These are phyloP conservation scores for Persicaria maculosa DNA, from an alignment of 148 eudicot genomes.

Conservation along the genomic window DNA sequence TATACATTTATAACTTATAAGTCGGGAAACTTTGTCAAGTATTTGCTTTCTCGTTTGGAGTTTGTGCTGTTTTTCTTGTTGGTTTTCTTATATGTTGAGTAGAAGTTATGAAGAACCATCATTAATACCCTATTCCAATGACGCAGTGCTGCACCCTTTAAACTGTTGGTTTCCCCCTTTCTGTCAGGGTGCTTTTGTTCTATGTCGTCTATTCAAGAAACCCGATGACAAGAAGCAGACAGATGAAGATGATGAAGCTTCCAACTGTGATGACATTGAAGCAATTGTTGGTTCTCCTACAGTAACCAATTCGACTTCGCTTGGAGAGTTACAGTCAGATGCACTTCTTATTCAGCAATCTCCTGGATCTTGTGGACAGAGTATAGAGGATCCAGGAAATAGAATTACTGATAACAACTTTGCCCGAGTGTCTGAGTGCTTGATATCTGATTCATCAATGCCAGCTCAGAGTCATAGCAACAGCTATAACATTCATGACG, in stretches of 20 bases:
- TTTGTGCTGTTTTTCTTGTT: background rate
- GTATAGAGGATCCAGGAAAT: conserved; percentile 28
- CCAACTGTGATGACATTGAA: conserved; percentile 44
- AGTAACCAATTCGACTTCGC: conserved; percentile 26
- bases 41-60: background rate
- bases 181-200: conserved; percentile 62
- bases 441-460: conserved; percentile 23
- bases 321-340: conserved; percentile 39
- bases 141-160: background rate
- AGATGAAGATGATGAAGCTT: conserved; percentile 40
- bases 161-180: background rate
- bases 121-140: background rate
- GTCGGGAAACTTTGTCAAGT: background rate
- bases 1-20: background rate
- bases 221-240: conserved; percentile 44
- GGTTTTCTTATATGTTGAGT: background rate
- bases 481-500: conserved; percentile 22
- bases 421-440: conserved; percentile 27
- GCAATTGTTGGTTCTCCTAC: conserved; percentile 38
- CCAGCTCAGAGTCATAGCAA: conserved; percentile 30
- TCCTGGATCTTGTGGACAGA: conserved; percentile 23
- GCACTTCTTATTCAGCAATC: conserved; percentile 28
- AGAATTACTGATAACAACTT: conserved; percentile 14
- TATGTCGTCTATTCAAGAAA: conserved; percentile 82
- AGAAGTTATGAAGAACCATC: background rate